Base-by-base conservation (phyloP, 768 basidiomycete genomes). In the Tubosaeta sp. region DNA sequence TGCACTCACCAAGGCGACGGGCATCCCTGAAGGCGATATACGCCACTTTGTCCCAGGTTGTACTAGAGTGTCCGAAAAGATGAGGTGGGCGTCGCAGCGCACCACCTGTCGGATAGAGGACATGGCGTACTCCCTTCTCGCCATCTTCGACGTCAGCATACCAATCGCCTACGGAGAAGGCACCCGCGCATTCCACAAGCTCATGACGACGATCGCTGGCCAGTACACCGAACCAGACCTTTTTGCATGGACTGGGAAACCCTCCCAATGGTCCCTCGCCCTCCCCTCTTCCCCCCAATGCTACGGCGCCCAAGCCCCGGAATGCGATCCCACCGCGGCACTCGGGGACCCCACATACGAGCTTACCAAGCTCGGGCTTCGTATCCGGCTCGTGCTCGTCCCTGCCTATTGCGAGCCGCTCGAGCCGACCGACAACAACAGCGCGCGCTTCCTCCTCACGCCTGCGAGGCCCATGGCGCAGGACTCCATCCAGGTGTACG, bases 81-180 rank as follows among this genome's bases (percentile, higher is more conserved):
- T 64, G 64, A 46, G 46, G 17, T 64, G 63, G 64, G 58, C 56
- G 7, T 63, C 63, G 11, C 52, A 58, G 22, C 63, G 63, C 14
- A 35, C 41, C 37, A 58, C 64, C 5, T 51, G 61, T n/a, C 61
- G 61, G 13, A 52, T 49, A 10, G 64, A 65, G 42, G 63, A 65
- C 53, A 43, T 42, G 34, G 63, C 63, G 0, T 65, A 65, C 44
- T 62, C 61, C 13, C 58, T 64, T 10, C 51, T 65, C 9, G 64
- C 59, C 3, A 54, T 65, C 17, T 57, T 65, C 41, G 64, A 65
- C 29, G 11, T 65, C 43, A 41, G 41, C n/a, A 41, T 65, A 4
- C 59, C 61, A 2, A 52, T 65, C 19, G 52, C 64, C 11, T 65
- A 65, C 42, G 63, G 63, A 2, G 64, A 65, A 4, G 64, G 63